Percentiles rank a stretch among this genome's conserved stretches.
Evolutionary conservation across 805 yeast species (phyloP).

Genomic region (Pichia ethanolica): DNA sequence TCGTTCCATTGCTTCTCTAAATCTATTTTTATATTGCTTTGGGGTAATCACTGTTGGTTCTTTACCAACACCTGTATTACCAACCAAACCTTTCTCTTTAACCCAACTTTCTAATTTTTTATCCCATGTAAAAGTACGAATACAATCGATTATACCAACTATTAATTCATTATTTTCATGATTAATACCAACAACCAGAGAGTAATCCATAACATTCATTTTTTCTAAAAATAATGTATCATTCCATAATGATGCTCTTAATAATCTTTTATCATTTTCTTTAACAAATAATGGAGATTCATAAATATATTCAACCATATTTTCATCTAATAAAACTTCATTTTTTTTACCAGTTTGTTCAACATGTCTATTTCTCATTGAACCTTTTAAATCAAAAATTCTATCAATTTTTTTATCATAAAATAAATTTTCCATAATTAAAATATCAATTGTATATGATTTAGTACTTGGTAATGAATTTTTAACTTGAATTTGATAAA

Average conservation of each 20-base stretch:
- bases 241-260: constrained; percentile 88
- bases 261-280: constrained; percentile 79
- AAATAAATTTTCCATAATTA: constrained; percentile 93
- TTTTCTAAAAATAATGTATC: constrained; percentile 91
- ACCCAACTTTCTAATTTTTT: constrained; percentile 98
- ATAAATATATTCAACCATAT: constrained; percentile 95
- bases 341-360: constrained; percentile 93
- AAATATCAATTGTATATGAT: constrained; percentile 76
- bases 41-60: constrained; percentile 98
- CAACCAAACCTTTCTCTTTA: constrained; percentile 86
- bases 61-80: constrained; percentile 68
- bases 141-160: constrained; percentile 91
- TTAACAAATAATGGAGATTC: constrained; percentile 92
- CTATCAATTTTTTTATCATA: constrained; percentile 75
- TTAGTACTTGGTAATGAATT: constrained; percentile 64
- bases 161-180: constrained; percentile 58
- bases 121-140: constrained; percentile 97
- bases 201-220: constrained; percentile 98
- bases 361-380: constrained; percentile 95
- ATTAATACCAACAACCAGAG: constrained; percentile 90
- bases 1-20: constrained; percentile 96
- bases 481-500: constrained; percentile 86
- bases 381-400: constrained; percentile 93
- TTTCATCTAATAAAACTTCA: constrained; percentile 91
- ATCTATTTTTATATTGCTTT: constrained; percentile 86